Conservation (phyloP, 1,139 yeast genomes). For the Kodamaea fungicola region DNA sequence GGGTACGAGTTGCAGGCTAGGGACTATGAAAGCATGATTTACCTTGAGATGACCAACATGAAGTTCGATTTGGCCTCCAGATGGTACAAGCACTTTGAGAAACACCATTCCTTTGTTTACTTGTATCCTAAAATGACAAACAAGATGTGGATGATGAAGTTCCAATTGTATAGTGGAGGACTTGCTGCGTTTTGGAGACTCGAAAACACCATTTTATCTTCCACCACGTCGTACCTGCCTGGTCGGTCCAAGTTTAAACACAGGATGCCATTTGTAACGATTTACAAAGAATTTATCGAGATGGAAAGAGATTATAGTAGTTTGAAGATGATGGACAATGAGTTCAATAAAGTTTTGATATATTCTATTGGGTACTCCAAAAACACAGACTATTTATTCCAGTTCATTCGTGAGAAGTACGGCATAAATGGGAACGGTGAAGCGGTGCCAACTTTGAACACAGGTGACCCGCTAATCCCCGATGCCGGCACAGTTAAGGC, state of each 20-base stretch:
- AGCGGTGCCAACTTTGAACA: constrained; percentile 1
- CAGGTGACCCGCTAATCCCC: constrained; percentile 26
- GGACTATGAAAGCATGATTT: constrained; percentile 41
- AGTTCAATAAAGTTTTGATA: constrained; percentile 26
- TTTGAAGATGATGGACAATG: constrained; percentile 19
- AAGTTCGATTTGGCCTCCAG: constrained; percentile 39
- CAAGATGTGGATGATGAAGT: constrained; percentile 33
- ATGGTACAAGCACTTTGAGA: constrained; percentile 37
- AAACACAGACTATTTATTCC: constrained; percentile 22
- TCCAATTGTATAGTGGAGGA: constrained; percentile 35
- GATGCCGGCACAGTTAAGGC: constrained; percentile 24
- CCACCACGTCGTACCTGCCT: constrained; percentile 17
- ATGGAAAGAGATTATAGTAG: constrained; percentile 10
- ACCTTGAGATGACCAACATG: constrained; percentile 30
- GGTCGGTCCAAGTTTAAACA: constrained; percentile 17
- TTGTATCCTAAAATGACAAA: constrained; percentile 22
- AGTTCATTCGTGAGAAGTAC: constrained; percentile 28
- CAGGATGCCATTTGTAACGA: constrained; percentile 18
- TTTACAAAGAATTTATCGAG: constrained; percentile 22
- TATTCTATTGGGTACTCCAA: constrained; percentile 33
- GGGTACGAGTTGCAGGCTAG: constrained; percentile 21
- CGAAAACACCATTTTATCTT: constrained; percentile 21
- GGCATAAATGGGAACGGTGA: constrained; percentile 28
- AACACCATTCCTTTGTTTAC: constrained; percentile 16
- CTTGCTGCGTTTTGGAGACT: constrained; percentile 30